Base-by-base conservation (phyloP, 345 rosid species). In the Populus euphratica region DNA sequence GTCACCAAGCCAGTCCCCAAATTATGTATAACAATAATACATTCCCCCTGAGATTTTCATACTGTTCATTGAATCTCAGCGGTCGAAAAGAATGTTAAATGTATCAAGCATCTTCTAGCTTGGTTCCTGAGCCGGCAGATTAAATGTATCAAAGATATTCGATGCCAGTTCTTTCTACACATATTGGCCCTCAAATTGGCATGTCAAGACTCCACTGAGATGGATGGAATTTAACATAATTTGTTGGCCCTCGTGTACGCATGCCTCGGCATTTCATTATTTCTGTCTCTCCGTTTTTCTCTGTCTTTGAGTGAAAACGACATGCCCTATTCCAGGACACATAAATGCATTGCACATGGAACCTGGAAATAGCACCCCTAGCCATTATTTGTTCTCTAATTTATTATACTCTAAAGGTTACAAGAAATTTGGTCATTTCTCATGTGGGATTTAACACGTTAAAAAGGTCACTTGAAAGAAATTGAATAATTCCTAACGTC, bases 291-390 rank as follows among this genome's bases (percentile, higher is more conserved):
- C 21, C 10, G 5, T 62, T 10, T 29, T 43, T 29, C 20, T 23
- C 11, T 70, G 29, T 36, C 36, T 76, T 36, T 17, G 68, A 20
- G 52, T 76, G 74, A 76, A 68, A 76, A 56, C 12, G 73, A 56
- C 79, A 25, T 11, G 68, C 68, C 66, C 52, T 68, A 1, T 65
- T 54, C 21, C 29, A 17, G 68, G 73, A 54, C 73, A 59, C 43
- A 3, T 27, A 41, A 69, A 39, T 76, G 31, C 73, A 54, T 5
- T 76, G 68, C 74, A 65, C 70, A 41, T 56, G 3, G 73, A 31
- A 47, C 33, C 35, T 8, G 23, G 21, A 31, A 49, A 10, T 5
- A 36, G 8, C 1, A 20, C 62, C 52, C 10, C 17, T 13, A 6
- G 7, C 8, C 47, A 13, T 41, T 13, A 23, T 16, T 44, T 43